Conservation (phyloP, 768 basidiomycete species). For the Heimioporus sp. region DNA sequence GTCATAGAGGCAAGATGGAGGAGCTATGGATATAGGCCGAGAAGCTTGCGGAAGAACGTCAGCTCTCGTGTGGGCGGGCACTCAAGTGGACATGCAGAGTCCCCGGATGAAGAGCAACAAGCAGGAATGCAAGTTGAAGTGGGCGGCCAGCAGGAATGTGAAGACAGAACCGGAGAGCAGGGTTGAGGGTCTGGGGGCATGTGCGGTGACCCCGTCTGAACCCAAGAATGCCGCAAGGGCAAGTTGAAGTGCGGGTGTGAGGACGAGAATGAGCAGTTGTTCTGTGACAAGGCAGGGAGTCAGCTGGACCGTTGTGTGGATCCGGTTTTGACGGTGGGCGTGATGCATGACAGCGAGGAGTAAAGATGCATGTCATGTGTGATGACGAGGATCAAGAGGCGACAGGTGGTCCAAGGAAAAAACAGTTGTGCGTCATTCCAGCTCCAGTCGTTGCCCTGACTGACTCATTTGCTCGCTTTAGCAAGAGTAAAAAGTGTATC, state of each 20-base stretch:
- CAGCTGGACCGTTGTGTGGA: conserved; percentile 35
- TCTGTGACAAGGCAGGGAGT: conserved; percentile 77
- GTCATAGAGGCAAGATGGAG: conserved; percentile 56
- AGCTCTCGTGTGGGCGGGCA: conserved; percentile 73
- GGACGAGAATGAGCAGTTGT: conserved; percentile 59
- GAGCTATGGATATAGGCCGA: conserved; percentile 68
- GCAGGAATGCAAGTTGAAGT: conserved; percentile 61
- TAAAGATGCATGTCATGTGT: conserved; percentile 74
- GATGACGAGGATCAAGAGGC: conserved; percentile 80
- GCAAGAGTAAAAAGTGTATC: conserved; percentile 88
- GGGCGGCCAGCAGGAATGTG: conserved; percentile 47
- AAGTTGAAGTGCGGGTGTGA: conserved; percentile 64
- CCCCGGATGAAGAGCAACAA: conserved; percentile 71
- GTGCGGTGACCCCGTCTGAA: conserved; percentile 31
- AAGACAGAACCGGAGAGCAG: conserved; percentile 53
- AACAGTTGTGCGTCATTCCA: conserved; percentile 59
- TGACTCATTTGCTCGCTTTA: conserved; percentile 28
- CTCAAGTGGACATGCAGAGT: conserved; percentile 75
- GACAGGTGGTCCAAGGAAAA: conserved; percentile 62
- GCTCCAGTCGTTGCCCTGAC: neutral
- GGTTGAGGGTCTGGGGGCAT: conserved; percentile 35
- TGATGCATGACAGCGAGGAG: conserved; percentile 32
- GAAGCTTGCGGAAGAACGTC: conserved; percentile 74
- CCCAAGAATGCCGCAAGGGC: conserved; percentile 76
- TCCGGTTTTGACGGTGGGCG: neutral